Evolutionary conservation across 768 basidiomycete genomes (phyloP).

Genomic region (Termitomyces sp.): DNA sequence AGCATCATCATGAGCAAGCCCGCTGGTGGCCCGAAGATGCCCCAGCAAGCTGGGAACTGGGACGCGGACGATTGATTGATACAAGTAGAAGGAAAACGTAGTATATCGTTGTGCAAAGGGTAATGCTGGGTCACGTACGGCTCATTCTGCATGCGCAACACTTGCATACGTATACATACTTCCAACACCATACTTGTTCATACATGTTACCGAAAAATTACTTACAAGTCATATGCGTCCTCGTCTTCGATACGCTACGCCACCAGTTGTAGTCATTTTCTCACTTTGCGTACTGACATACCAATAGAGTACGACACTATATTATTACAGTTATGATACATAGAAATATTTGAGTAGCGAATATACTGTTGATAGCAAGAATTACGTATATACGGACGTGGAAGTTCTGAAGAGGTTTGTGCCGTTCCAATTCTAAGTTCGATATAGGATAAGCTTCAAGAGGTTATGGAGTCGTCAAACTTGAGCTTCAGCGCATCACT

Average conservation of each 20-base stretch:
- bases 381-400: background rate
- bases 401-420: background rate
- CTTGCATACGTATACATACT: background rate
- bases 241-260: too few relatives aligned
- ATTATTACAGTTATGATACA: constrained; percentile 1
- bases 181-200: background rate
- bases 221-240: too few relatives aligned
- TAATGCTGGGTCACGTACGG: background rate
- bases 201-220: too few relatives aligned
- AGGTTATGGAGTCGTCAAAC: background rate
- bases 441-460: background rate
- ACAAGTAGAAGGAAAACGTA: background rate
- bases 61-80: background rate
- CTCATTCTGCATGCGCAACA: background rate
- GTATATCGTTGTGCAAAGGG: background rate
- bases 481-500: constrained; percentile 9
- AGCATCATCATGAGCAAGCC: constrained; percentile 36
- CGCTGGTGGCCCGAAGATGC: constrained; percentile 82
- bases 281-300: background rate
- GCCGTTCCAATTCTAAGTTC: background rate
- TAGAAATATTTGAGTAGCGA: background rate
- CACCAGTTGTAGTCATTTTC: too few relatives aligned
- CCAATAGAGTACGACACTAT: background rate
- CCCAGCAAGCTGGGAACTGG: constrained; percentile 18
- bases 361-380: background rate